Evolutionary conservation across 495 filamentous ascomycete species (phyloP), one percentile per base, ranked within the genome.

Genomic region (Xylaria scruposa): DNA sequence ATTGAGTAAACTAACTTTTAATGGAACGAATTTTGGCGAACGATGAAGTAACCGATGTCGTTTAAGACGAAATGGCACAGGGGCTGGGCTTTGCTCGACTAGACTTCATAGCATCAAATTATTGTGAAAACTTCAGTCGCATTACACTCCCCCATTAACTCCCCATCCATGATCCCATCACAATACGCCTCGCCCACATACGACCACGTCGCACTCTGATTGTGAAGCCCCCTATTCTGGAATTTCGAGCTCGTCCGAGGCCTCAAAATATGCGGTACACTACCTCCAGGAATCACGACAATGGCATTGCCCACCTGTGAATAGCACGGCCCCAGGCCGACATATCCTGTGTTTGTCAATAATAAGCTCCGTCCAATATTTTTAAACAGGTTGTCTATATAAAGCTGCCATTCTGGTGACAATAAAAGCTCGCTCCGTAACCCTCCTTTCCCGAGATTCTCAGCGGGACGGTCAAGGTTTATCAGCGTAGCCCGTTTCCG

Each of bases 161-260:
- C 40, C 10, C 67, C 67, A 61, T 51, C 56, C 56, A 69, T 69
- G 31, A 69, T 36, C 3, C 67, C 67, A 9, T 70, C 67, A 61
- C 67, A 61, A n/a, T 62, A 70, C 3, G 44, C 54, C 19, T 61
- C 67, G 1, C 67, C 67, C 24, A 61, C 42, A 51, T 70, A 70
- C 17, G 42, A 70, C 54, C 67, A 70, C 33, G 42, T 29, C 8
- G 12, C 7, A 42, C 40, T 42, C 24, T 17, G 13, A 53, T 47
- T 24, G 10, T 15, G 1, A 24, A 21, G n/a, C 15, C 24, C 13
- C 13, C 4, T 0, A 13, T 59, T 26, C 7, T 5, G 21, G 4
- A 19, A 12, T 47, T 46, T 21, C 0, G 51, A 38, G 26, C 26
- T 21, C 0, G 1, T 13, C 7, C n/a, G 53, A 13, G 31, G 53